Base-by-base conservation (phyloP, 202 grass and related monocot species). In the Zizania palustris region DNA sequence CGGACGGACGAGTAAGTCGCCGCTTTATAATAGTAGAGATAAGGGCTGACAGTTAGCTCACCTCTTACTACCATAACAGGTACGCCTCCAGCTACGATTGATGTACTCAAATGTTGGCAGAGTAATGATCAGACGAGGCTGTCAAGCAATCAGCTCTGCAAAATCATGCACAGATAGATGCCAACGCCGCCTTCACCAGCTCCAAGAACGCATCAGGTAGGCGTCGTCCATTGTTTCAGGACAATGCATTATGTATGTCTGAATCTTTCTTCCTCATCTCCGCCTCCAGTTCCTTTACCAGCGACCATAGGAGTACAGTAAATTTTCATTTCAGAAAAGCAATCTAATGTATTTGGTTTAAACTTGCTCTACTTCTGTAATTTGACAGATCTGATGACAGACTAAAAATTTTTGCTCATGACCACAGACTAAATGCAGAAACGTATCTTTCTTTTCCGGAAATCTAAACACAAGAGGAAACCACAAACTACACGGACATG, bases 191-290 rank as follows among this genome's bases (percentile, higher is more conserved):
- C 34, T 15, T 64, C 60, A 51, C 64, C 34, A 53, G 0, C 34
- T 76, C 45, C n/a, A 65, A 13, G 6, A 65, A 13, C 6, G 11
- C 60, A 14, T 45, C 4, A 3, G 74, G 60, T 4, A 3, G 74
- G 60, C 3, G 45, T 65, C 34, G n/a, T 39, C 34, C 54, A 11
- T 11, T 71, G 34, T 37, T 38, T 71, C 9, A 49, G 46, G 5
- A 51, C 15, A 18, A 34, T 3, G 45, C n/a, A 77, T n/a, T n/a
- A n/a, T n/a, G n/a, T n/a, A n/a, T 77, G 13, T 77, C 61, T 9
- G 74, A 77, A 10, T 65, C 74, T 15, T 34, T 77, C 46, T 65
- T 77, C 74, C 74, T 77, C 61, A 0, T 16, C 36, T 54, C 61
- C 3, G 61, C 61, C 9, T 66, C 74, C 46, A 66, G 62, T 3